Conservation (phyloP, 805 yeast species). For the Candida lessepsii region DNA sequence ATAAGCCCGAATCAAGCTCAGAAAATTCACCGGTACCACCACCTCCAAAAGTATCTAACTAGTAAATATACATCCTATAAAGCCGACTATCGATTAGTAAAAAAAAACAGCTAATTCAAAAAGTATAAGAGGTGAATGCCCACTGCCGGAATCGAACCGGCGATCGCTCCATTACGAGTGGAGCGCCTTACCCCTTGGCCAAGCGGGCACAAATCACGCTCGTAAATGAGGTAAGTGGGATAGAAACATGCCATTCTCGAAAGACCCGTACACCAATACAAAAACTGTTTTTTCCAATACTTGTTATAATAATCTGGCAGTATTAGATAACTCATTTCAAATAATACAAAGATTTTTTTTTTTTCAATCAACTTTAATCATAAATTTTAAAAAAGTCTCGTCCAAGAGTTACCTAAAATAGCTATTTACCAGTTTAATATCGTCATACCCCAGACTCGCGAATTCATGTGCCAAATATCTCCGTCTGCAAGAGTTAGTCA, state of each 20-base stretch:
- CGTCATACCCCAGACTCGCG: conserved; percentile 8
- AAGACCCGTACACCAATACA: no score
- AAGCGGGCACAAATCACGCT: conserved; percentile 35
- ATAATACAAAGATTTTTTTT: no score
- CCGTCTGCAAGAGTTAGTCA: not conserved
- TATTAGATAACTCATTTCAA: no score
- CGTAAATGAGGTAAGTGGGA: not conserved
- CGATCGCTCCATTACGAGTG: conserved; percentile 56
- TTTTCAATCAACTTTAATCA: no score
- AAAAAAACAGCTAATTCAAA: conserved; percentile 1
- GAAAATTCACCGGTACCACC: conserved; percentile 32
- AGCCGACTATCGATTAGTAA: conserved; percentile 4
- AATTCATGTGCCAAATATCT: conserved; percentile 6
- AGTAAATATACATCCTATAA: not conserved
- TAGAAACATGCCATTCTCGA: no score
- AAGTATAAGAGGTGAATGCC: conserved; percentile 25
- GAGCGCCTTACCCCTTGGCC: conserved; percentile 57
- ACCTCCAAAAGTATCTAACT: conserved; percentile 21
- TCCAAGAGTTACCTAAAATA: not conserved
- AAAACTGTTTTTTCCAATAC: no score
- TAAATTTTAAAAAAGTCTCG: no score
- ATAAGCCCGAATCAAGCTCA: not conserved
- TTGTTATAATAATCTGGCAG: no score
- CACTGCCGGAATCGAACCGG: conserved; percentile 54
- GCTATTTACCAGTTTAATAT: not conserved